These are phyloP conservation scores for Quercus lobata DNA, from an alignment of 331 rosid species.

Conservation along the genomic window DNA sequence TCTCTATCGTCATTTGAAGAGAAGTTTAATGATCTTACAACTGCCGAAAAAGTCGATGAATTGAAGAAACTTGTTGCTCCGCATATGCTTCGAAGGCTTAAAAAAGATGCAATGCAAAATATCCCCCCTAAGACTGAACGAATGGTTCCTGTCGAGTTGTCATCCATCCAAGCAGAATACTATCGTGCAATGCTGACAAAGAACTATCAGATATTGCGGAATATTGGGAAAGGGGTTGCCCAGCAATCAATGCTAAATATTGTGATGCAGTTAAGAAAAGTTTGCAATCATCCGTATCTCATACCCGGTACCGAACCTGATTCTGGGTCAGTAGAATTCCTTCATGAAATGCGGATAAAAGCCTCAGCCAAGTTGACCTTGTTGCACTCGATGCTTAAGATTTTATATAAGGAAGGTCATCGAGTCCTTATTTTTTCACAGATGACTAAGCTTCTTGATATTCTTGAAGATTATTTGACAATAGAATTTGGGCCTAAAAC, in stretches of 20 bases:
- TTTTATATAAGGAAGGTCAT: slow-evolving; percentile 79
- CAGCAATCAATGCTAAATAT: slow-evolving; percentile 97
- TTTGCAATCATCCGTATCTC: slow-evolving; percentile 99
- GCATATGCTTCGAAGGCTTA: slow-evolving; percentile 98
- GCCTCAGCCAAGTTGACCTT: slow-evolving; percentile 97
- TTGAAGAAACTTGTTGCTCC: slow-evolving; percentile 99
- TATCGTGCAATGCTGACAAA: slow-evolving; percentile 99
- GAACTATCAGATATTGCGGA: slow-evolving; percentile 90
- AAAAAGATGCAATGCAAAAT: slow-evolving; percentile 98
- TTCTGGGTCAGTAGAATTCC: slow-evolving; percentile 87
- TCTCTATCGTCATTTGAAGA: slow-evolving; percentile 90
- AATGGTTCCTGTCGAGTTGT: slow-evolving; percentile 99
- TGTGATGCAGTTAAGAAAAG: slow-evolving; percentile 98
- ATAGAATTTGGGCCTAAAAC: slow-evolving; percentile 98
- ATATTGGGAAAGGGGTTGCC: slow-evolving; percentile 95
- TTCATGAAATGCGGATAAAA: slow-evolving; percentile 99
- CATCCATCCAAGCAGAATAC: slow-evolving; percentile 98
- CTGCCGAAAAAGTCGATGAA: slow-evolving; percentile 94
- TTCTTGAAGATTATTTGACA: slow-evolving; percentile 88
- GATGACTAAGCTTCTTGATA: slow-evolving; percentile 99
- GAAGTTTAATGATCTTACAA: slow-evolving; percentile 90
- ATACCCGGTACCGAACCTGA: slow-evolving; percentile 99
- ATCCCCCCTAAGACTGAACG: slow-evolving; percentile 99
- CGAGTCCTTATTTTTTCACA: slow-evolving; percentile 95
- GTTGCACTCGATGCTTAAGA: slow-evolving; percentile 94